Conservation (phyloP, 2,329 filamentous ascomycete species). For the Fusarium kyushuense region DNA sequence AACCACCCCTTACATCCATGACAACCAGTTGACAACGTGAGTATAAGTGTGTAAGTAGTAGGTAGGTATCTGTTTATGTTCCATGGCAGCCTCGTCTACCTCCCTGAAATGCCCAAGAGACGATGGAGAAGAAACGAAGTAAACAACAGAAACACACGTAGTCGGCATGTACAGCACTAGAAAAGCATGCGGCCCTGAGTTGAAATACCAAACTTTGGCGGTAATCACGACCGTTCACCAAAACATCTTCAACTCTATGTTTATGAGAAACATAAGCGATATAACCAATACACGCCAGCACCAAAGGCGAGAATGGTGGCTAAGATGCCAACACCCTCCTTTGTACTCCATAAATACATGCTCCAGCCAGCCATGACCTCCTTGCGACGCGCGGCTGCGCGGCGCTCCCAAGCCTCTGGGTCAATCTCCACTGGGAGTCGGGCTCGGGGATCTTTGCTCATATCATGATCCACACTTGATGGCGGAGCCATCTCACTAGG, state of each 20-base stretch:
- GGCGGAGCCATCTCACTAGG: slow-evolving; percentile 56
- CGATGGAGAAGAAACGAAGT: background rate
- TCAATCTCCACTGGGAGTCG: slow-evolving; percentile 65
- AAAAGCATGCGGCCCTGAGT: background rate
- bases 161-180: background rate
- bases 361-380: slow-evolving; percentile 66
- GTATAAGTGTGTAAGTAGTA: slow-evolving; percentile 6
- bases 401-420: slow-evolving; percentile 65
- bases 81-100: slow-evolving; percentile 30
- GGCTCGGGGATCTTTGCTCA: slow-evolving; percentile 57
- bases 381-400: slow-evolving; percentile 59
- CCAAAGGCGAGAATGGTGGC: slow-evolving; percentile 57
- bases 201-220: background rate
- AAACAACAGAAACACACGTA: background rate
- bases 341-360: slow-evolving; percentile 67
- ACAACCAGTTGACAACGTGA: background rate
- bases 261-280: background rate
- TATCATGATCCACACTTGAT: slow-evolving; percentile 31
- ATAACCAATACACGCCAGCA: slow-evolving; percentile 61
- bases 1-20: background rate
- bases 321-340: slow-evolving; percentile 61
- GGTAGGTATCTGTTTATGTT: slow-evolving; percentile 32
- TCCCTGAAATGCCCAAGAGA: slow-evolving; percentile 13
- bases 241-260: background rate
- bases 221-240: background rate